Evolutionary conservation across 192 early-diverging fungal species (phyloP), one percentile per base, ranked within the genome.

Genomic region (Kappamyces sp.): DNA sequence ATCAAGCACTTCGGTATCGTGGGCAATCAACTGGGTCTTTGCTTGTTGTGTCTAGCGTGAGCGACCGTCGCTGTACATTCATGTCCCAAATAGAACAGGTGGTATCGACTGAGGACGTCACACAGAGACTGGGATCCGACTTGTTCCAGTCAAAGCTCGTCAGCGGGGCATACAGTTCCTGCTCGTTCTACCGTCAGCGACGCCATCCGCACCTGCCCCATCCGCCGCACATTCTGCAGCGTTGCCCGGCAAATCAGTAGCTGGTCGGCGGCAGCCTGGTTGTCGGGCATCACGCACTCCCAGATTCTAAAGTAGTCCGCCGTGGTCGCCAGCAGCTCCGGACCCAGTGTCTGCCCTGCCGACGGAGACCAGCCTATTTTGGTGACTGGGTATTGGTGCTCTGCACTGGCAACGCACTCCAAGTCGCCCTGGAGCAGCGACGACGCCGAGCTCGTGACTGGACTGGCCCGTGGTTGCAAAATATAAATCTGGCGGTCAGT

Each of bases 31-130:
- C 68, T 99, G 96, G 3, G 96, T 97, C 65, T 96, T 99, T 35
- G 94, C 90, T 76, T 96, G 91, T 33, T 81, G 84, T n/a, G 91
- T 88, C 77, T 81, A 48, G 15, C 12, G 9, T 33, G 11, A 53
- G n/a, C 11, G 5, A 32, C 3, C 2, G 34, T 1, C 38, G 40
- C n/a, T 35, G 15, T 55, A 82, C 80, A 47, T 91, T 87, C 5
- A 99, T 81, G 62, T 99, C 93, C 96, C 96, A 99, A 3, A 98
- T 86, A 0, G 95, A 98, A 66, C 96, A 99, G n/a, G 96, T 99
- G 1, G 96, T 99, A 68, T 99, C 96, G 47, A 99, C 94, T 59
- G 86, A 88, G 38, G 88, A 87, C 3, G 96, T 94, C 3, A 99
- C 90, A 50, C 91, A 75, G 38, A 94, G 64, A 8, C 80, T 72